These are phyloP conservation scores for Pseudogymnoascus sp. DNA, from an alignment of 2,329 filamentous ascomycete species.

Conservation along the genomic window DNA sequence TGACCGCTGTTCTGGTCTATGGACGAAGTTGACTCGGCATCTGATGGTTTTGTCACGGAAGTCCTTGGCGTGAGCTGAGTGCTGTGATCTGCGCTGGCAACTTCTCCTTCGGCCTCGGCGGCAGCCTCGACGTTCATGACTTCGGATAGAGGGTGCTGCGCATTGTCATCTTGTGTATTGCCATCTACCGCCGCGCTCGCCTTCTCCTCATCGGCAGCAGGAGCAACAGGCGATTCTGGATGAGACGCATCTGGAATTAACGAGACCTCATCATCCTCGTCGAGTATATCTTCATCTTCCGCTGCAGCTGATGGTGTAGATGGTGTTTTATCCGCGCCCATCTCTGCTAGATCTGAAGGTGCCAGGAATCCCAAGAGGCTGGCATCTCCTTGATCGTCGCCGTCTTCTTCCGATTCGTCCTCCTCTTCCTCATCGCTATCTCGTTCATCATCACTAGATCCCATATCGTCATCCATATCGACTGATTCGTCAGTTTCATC, in stretches of 20 bases:
- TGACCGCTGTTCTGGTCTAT: slow-evolving; percentile 26
- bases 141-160: slow-evolving; percentile 6
- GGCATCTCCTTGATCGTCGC: slow-evolving; percentile 38
- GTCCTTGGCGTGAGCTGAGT: slow-evolving; percentile 30
- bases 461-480: slow-evolving; percentile 61
- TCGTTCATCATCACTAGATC: slow-evolving; percentile 44
- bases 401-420: slow-evolving; percentile 28
- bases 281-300: slow-evolving; percentile 13
- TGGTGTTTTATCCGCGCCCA: slow-evolving; percentile 22
- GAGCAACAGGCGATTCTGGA: slow-evolving; percentile 1
- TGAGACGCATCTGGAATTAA: slow-evolving; percentile 23
- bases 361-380: slow-evolving; percentile 27
- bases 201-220: background rate
- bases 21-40: slow-evolving; percentile 28
- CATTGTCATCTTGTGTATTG: background rate
- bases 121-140: slow-evolving; percentile 4
- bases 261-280: slow-evolving; percentile 25
- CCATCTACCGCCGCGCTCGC: background rate
- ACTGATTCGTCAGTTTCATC: slow-evolving; percentile 57
- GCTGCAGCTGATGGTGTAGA: background rate
- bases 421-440: slow-evolving; percentile 33
- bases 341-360: slow-evolving; percentile 26
- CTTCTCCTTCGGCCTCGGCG: slow-evolving; percentile 7
- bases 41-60: slow-evolving; percentile 27
- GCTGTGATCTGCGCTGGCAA: slow-evolving; percentile 27